Conservation (phyloP, 1,139 yeast genomes). For the Candida smagusa region DNA sequence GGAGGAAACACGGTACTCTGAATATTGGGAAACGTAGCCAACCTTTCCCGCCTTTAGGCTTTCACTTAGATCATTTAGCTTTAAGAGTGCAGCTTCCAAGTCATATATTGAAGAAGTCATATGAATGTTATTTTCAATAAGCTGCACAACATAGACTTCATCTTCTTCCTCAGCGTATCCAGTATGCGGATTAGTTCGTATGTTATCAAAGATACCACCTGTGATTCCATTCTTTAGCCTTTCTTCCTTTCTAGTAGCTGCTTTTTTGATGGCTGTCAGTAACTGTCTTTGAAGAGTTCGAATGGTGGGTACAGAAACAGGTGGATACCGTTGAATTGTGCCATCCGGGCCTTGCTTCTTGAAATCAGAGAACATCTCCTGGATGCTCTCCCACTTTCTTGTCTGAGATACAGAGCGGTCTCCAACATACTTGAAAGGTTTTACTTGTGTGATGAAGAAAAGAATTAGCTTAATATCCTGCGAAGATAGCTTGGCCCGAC, state of each 20-base stretch:
- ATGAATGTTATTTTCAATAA: slow-evolving; percentile 15
- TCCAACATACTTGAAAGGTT: slow-evolving; percentile 39
- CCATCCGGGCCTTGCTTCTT: slow-evolving; percentile 12
- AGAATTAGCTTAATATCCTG: slow-evolving; percentile 30
- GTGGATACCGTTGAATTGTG: slow-evolving; percentile 1
- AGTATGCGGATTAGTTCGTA: slow-evolving; percentile 2
- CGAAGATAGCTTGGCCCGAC: slow-evolving; percentile 26
- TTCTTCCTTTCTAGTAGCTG: slow-evolving; percentile 15
- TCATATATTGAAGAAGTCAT: slow-evolving; percentile 21
- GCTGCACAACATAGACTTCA: slow-evolving; percentile 4
- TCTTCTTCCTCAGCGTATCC: slow-evolving; percentile 3
- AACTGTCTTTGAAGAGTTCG: slow-evolving; percentile 38
- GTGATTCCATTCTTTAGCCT: slow-evolving; percentile 8
- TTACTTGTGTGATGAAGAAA: slow-evolving; percentile 28
- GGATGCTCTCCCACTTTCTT: slow-evolving; percentile 36
- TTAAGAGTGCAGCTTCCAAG: slow-evolving; percentile 28
- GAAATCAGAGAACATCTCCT: slow-evolving; percentile 21
- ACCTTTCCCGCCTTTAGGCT: slow-evolving; percentile 28
- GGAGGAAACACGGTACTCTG: too few species aligned
- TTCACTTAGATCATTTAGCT: slow-evolving; percentile 33
- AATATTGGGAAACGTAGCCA: slow-evolving; percentile 9
- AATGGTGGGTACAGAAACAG: slow-evolving; percentile 29
- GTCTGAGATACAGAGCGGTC: slow-evolving; percentile 32
- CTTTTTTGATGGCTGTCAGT: slow-evolving; percentile 33
- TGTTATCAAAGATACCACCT: slow-evolving; percentile 3